Evolutionary conservation across 352 stramenopile species (phyloP).

Genomic region (Pythium plurisporium): DNA sequence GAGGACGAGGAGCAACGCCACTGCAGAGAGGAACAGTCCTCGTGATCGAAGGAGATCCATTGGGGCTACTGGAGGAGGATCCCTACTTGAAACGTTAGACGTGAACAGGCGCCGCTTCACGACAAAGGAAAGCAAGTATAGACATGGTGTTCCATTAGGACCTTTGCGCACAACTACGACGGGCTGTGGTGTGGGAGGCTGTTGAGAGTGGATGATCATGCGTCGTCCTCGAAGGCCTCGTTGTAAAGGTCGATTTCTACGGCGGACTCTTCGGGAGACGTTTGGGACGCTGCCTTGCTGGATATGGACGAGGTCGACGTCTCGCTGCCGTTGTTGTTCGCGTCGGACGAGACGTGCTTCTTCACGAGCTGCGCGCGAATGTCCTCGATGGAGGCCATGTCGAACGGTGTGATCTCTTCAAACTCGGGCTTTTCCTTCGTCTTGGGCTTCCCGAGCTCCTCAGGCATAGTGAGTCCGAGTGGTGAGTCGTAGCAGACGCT

Average conservation of each 20-base stretch:
- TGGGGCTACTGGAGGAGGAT: not conserved
- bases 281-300: conserved; percentile 7
- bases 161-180: not conserved
- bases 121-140: not conserved
- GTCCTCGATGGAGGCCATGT: conserved; percentile 47
- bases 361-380: conserved; percentile 51
- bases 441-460: conserved; percentile 9
- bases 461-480: conserved; percentile 17
- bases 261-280: conserved; percentile 9
- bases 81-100: not conserved
- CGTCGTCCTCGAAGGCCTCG: conserved; percentile 14
- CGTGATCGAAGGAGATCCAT: not conserved
- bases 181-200: too few species aligned
- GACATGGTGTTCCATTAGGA: not conserved
- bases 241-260: conserved; percentile 14
- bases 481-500: conserved; percentile 21
- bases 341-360: conserved; percentile 35
- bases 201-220: not conserved
- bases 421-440: conserved; percentile 17
- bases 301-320: not conserved
- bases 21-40: not conserved
- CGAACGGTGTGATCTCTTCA: conserved; percentile 33
- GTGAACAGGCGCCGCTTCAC: not conserved
- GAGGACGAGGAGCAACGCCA: not conserved
- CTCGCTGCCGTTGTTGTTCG: conserved; percentile 13